Conservation (phyloP, 164 flowering plant species). For the Umbilicus rupestris region DNA sequence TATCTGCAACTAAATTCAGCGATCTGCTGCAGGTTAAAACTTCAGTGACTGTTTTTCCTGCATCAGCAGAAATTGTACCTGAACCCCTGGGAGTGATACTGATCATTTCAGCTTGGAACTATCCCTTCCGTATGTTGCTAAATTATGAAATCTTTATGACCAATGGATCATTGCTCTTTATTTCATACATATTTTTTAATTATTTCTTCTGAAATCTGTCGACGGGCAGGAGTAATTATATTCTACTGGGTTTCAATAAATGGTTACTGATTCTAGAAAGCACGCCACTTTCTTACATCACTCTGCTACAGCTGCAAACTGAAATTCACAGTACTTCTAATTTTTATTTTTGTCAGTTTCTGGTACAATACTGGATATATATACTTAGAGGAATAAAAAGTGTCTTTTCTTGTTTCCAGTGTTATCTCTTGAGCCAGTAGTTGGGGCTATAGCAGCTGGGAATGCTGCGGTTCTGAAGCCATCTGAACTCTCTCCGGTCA, state of each 20-base stretch:
- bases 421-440: conserved; percentile 36
- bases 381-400: not conserved
- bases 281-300: not conserved
- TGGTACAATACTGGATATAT: not conserved
- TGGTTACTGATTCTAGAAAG: not conserved
- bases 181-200: not conserved
- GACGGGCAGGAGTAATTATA: no score
- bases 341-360: not conserved
- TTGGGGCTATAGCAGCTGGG: conserved; percentile 46
- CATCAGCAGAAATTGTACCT: conserved; percentile 62
- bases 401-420: conserved; percentile 15
- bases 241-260: not conserved
- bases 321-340: not conserved
- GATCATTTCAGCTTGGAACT: conserved; percentile 72
- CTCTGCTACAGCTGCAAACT: not conserved
- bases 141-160: conserved; percentile 2
- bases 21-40: conserved; percentile 34
- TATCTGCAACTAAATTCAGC: not conserved
- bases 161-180: not conserved
- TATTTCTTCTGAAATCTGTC: no score
- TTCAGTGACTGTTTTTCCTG: conserved; percentile 41
- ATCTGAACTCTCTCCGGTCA: conserved; percentile 50
- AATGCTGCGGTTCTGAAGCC: conserved; percentile 40
- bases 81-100: conserved; percentile 66
- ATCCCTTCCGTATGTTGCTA: conserved; percentile 49